These are phyloP conservation scores for Coelastrella sp. DNA, from an alignment of 139 green algal species.

Conservation along the genomic window DNA sequence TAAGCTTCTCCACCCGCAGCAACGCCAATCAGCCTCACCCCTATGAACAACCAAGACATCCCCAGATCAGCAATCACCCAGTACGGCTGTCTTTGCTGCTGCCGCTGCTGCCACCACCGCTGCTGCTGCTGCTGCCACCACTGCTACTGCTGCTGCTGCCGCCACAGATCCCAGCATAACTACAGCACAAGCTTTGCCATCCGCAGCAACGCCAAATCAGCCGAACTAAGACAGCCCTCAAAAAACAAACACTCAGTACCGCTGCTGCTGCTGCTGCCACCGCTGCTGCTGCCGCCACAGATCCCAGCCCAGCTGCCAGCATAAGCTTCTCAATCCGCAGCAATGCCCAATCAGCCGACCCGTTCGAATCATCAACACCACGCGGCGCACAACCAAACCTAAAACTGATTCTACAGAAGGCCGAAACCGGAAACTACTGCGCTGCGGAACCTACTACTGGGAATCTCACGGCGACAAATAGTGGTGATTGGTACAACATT, in stretches of 20 bases:
- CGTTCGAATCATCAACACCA: conserved; percentile 38
- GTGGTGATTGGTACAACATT: neutral
- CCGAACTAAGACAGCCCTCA: neutral
- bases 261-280: too few relatives aligned
- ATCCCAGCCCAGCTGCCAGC: neutral
- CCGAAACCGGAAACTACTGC: conserved; percentile 8
- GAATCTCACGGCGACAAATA: neutral
- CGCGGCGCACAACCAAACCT: neutral
- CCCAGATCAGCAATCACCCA: too few relatives aligned
- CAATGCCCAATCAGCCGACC: conserved; percentile 31
- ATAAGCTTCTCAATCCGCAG: conserved; percentile 49
- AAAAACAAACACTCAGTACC: too few relatives aligned
- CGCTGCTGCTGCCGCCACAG: too few relatives aligned
- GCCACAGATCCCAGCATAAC: neutral
- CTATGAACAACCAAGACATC: too few relatives aligned
- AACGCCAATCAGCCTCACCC: conserved; percentile 5
- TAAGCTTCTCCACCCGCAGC: conserved; percentile 49
- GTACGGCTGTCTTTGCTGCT: too few relatives aligned
- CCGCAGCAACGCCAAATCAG: conserved; percentile 23
- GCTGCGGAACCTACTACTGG: neutral
- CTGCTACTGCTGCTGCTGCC: neutral
- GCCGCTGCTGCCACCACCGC: too few relatives aligned
- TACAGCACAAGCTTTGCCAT: conserved; percentile 47
- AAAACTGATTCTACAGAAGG: conserved; percentile 16
- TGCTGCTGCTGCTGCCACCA: too few relatives aligned